Percentiles rank a stretch among this genome's conserved stretches.
Conservation (phyloP, 2,329 filamentous ascomycete genomes). For the Verticillium alfalfae region DNA sequence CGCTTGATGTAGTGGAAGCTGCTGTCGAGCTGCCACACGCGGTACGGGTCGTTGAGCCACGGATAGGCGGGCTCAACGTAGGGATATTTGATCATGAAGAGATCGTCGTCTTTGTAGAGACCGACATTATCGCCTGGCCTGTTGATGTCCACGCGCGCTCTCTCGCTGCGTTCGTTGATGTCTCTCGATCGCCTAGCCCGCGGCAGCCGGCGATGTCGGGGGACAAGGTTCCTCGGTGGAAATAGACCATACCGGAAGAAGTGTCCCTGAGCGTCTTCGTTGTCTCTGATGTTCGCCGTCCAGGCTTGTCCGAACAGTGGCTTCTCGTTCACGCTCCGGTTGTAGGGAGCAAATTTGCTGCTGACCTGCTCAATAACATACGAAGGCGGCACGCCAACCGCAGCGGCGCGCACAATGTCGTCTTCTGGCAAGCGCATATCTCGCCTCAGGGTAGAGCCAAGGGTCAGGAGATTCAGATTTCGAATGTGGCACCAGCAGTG, state of each 20-base stretch:
- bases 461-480: background rate
- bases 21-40: background rate
- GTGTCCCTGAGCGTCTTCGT: background rate
- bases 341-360: background rate
- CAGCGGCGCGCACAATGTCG: background rate
- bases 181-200: background rate
- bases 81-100: background rate
- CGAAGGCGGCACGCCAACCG: background rate
- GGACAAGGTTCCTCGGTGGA: background rate
- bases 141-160: background rate
- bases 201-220: background rate
- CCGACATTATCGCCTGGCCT: background rate
- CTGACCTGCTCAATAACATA: background rate
- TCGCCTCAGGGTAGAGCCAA: background rate
- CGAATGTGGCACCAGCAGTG: background rate
- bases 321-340: background rate
- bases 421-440: background rate
- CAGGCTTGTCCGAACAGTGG: background rate
- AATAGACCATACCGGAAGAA: background rate
- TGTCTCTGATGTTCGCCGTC: background rate
- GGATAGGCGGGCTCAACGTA: background rate
- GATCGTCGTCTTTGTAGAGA: background rate
- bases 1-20: background rate
- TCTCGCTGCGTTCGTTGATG: background rate
- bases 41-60: background rate